Conservation (phyloP, 2,329 filamentous ascomycete species). For the Botryotinia convoluta region DNA sequence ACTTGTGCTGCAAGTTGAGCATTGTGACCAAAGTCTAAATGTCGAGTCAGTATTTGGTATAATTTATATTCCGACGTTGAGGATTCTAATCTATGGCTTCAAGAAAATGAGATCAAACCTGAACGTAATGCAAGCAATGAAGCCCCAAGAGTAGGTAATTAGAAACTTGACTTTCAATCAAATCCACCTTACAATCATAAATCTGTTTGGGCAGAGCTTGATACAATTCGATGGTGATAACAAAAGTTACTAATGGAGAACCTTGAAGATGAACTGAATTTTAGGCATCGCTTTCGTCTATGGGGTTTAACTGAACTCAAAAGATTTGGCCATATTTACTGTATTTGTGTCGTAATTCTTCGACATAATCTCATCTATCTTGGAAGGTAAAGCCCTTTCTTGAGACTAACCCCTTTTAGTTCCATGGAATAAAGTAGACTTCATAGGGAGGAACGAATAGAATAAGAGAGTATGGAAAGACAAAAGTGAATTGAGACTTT, state of each 20-base stretch:
- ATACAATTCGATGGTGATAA: background rate
- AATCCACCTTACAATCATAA: background rate
- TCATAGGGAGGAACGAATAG: background rate
- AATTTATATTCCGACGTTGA: background rate
- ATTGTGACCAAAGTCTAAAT: background rate
- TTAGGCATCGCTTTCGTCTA: background rate
- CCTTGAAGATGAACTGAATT: background rate
- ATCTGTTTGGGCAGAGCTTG: background rate
- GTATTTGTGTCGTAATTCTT: background rate
- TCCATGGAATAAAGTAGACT: background rate
- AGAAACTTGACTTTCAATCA: background rate
- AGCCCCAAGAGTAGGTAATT: background rate
- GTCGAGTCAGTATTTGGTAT: background rate
- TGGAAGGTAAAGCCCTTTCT: background rate
- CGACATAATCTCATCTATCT: background rate
- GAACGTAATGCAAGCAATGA: background rate
- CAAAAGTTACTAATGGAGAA: background rate
- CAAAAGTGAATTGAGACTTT: background rate
- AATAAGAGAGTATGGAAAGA: background rate
- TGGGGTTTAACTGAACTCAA: background rate
- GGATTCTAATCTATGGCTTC: background rate
- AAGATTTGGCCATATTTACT: background rate
- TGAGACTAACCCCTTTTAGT: background rate
- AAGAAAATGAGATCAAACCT: background rate
- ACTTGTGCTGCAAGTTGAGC: background rate